Percentiles rank a stretch among this genome's conserved stretches.
Evolutionary conservation across 139 green algal genomes (phyloP).

Genomic region (Diplosphaera chodatii): DNA sequence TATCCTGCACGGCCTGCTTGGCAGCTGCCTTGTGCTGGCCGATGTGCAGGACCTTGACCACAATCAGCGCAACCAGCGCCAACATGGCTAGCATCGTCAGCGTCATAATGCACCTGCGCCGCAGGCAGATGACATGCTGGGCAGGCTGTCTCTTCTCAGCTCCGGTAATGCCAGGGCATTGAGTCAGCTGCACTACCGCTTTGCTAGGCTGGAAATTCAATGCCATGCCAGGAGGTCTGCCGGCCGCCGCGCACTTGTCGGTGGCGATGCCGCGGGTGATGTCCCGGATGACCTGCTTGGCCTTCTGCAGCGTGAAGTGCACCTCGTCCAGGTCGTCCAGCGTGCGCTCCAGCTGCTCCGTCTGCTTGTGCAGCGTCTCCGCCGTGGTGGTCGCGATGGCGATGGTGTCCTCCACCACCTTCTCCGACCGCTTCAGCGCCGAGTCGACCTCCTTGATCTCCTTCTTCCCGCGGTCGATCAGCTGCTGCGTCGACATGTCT

Average conservation of each 20-base stretch:
- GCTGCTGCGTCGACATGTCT: constrained; percentile 69
- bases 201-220: no score
- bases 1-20: not conserved
- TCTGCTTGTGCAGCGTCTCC: constrained; percentile 67
- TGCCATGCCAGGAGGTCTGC: no score
- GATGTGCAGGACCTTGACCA: constrained; percentile 44
- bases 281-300: constrained; percentile 68
- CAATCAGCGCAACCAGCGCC: constrained; percentile 63
- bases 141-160: no score
- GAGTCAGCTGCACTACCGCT: no score
- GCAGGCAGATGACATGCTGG: no score
- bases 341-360: constrained; percentile 67
- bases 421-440: constrained; percentile 53
- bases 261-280: constrained; percentile 76
- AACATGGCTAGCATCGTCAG: constrained; percentile 63
- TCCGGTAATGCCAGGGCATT: no score
- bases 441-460: constrained; percentile 69
- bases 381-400: constrained; percentile 74
- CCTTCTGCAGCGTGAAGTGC: constrained; percentile 86
- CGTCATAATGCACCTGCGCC: constrained; percentile 73
- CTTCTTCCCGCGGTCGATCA: constrained; percentile 66
- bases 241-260: constrained; percentile 57
- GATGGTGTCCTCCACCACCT: constrained; percentile 66
- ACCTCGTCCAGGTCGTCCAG: constrained; percentile 84
- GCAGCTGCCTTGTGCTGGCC: not conserved